Conservation (phyloP, 2,329 filamentous ascomycete genomes). For the Aspergillus tanneri region DNA sequence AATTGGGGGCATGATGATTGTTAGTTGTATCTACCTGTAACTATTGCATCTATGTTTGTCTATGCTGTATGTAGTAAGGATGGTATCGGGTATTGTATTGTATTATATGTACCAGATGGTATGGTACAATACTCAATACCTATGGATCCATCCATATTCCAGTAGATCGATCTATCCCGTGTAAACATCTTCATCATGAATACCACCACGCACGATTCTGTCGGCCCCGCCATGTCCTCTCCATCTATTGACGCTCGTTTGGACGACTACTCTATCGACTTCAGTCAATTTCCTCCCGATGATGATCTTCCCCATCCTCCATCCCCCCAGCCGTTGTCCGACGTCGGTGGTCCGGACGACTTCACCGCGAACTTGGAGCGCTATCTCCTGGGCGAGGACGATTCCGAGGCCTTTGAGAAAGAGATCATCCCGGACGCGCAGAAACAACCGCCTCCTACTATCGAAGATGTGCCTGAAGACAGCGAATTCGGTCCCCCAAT, state of each 20-base stretch:
- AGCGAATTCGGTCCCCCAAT: slow-evolving; percentile 45
- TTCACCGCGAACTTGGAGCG: slow-evolving; percentile 45
- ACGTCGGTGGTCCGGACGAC: slow-evolving; percentile 43
- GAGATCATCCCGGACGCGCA: no score
- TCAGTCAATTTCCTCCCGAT: slow-evolving; percentile 36
- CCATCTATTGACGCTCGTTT: slow-evolving; percentile 43
- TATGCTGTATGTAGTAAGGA: background rate
- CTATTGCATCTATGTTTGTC: no score
- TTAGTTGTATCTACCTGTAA: no score
- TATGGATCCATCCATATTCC: no score
- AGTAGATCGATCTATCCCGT: no score
- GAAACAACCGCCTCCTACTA: no score
- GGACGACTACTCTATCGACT: slow-evolving; percentile 42
- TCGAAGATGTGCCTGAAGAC: slow-evolving; percentile 36
- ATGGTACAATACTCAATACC: no score
- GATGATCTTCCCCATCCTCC: no score
- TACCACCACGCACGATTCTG: slow-evolving; percentile 43
- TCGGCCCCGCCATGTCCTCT: slow-evolving; percentile 42
- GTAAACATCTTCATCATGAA: slow-evolving; percentile 31
- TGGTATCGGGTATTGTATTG: no score
- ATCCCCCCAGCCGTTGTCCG: slow-evolving; percentile 35
- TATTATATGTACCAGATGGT: no score
- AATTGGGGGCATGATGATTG: slow-evolving; percentile 42
- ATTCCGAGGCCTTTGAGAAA: slow-evolving; percentile 21
- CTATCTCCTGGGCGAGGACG: slow-evolving; percentile 36